A percentile compares a stretch with the other conserved stretches of the same genome.
These are phyloP conservation scores for Coleophoma eucalyptorum DNA, from an alignment of 2,329 filamentous ascomycete species.

Conservation along the genomic window DNA sequence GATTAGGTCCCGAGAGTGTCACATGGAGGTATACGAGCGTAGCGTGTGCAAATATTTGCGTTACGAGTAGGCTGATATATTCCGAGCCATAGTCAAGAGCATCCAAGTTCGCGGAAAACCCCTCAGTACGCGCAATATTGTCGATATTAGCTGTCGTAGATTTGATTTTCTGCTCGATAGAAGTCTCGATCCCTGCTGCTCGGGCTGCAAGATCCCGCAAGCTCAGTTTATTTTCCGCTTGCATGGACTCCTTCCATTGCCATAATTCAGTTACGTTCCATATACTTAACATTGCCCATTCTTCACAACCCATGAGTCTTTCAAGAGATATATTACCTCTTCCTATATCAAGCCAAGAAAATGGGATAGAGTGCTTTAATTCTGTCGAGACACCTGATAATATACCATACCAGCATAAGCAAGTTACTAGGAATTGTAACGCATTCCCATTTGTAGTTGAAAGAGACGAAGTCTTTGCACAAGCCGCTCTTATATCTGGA, in stretches of 20 bases:
- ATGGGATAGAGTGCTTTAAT: neutral
- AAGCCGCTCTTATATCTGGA: constrained; percentile 23
- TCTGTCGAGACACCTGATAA: too few species aligned
- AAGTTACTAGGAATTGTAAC: too few species aligned
- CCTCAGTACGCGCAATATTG: constrained; percentile 19
- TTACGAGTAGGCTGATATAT: neutral
- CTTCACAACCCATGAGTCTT: too few species aligned
- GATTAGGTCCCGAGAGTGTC: constrained; percentile 9
- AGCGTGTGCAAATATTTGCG: constrained; percentile 8
- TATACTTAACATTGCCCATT: too few species aligned
- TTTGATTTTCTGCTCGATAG: constrained; percentile 36
- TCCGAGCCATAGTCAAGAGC: neutral
- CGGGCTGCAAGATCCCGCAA: constrained; percentile 34
- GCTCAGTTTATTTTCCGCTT: neutral
- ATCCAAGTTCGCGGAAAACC: constrained; percentile 1
- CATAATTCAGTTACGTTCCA: too few species aligned
- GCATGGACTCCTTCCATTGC: too few species aligned
- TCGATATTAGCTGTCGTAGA: constrained; percentile 35
- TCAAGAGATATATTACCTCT: neutral
- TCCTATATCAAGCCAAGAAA: constrained; percentile 29
- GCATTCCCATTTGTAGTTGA: too few species aligned
- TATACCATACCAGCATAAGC: too few species aligned
- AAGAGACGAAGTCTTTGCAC: too few species aligned
- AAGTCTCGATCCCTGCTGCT: constrained; percentile 11
- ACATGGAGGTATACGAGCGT: constrained; percentile 13